These are phyloP conservation scores for Jasminum sambac DNA, from an alignment of 257 asterid species.

Conservation along the genomic window DNA sequence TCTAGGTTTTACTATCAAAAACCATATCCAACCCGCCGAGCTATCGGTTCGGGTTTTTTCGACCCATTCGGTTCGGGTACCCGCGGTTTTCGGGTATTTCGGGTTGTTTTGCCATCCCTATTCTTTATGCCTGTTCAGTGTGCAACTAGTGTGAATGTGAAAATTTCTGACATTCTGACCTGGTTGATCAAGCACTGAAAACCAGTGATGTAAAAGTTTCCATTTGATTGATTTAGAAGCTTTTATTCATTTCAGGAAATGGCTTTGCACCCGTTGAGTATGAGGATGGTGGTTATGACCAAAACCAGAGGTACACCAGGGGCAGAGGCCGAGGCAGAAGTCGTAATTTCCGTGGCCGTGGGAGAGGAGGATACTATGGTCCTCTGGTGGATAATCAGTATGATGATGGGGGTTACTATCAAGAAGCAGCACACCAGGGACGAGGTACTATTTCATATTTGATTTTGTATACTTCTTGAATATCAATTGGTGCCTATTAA, in stretches of 20 bases:
- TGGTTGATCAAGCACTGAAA: not conserved
- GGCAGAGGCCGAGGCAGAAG: slow-evolving; percentile 88
- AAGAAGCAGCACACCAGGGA: slow-evolving; percentile 58
- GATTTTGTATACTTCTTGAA: not conserved
- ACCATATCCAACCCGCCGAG: too few relatives aligned
- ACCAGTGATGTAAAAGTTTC: not conserved
- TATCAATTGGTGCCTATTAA: not conserved
- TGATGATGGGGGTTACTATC: slow-evolving; percentile 63
- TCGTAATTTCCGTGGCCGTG: slow-evolving; percentile 75
- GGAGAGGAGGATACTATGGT: slow-evolving; percentile 77
- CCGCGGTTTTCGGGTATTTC: too few relatives aligned
- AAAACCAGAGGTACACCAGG: slow-evolving; percentile 56
- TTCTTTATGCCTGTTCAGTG: too few relatives aligned
- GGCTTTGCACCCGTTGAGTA: slow-evolving; percentile 55
- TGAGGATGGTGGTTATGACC: slow-evolving; percentile 83
- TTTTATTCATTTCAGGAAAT: slow-evolving; percentile 49
- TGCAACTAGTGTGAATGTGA: too few relatives aligned
- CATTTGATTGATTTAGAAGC: not conserved
- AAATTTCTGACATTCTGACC: too few relatives aligned
- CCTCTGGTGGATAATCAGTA: slow-evolving; percentile 51
- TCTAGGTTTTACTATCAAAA: too few relatives aligned
- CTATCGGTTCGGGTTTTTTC: too few relatives aligned
- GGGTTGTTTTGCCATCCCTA: too few relatives aligned
- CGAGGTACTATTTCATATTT: slow-evolving; percentile 25
- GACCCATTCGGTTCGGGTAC: too few relatives aligned